These are phyloP conservation scores for Zalaria sp. DNA, from an alignment of 2,329 filamentous ascomycete species.

Conservation along the genomic window DNA sequence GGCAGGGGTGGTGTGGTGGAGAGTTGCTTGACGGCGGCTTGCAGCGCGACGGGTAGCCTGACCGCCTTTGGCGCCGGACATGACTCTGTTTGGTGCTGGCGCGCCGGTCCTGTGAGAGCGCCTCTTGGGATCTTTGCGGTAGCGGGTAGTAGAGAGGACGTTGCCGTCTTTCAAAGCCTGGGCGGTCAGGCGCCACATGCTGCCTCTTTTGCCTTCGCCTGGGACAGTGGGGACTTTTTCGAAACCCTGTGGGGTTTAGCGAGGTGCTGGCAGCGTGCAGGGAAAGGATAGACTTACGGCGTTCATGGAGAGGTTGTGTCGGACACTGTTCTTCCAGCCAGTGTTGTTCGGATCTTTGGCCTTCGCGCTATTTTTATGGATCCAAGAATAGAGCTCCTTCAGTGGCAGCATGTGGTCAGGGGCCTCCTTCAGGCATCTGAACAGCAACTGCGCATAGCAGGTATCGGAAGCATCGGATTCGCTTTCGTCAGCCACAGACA, in stretches of 20 bases:
- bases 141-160: slow-evolving; percentile 69
- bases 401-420: slow-evolving; percentile 59
- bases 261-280: slow-evolving; percentile 3
- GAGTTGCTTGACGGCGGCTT: neutral
- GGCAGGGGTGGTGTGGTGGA: neutral
- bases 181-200: slow-evolving; percentile 62
- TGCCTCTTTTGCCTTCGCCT: slow-evolving; percentile 49
- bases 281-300: slow-evolving; percentile 42
- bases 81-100: slow-evolving; percentile 5
- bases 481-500: slow-evolving; percentile 1
- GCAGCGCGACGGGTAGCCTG: slow-evolving; percentile 4
- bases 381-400: slow-evolving; percentile 85
- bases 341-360: slow-evolving; percentile 39
- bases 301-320: slow-evolving; percentile 95
- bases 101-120: slow-evolving; percentile 2
- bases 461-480: slow-evolving; percentile 11
- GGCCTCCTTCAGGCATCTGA: slow-evolving; percentile 55
- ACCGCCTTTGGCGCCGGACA: slow-evolving; percentile 7
- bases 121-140: slow-evolving; percentile 27
- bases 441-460: slow-evolving; percentile 67
- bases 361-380: slow-evolving; percentile 67
- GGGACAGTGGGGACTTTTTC: slow-evolving; percentile 33
- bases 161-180: slow-evolving; percentile 54
- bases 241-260: slow-evolving; percentile 33
- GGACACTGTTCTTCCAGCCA: slow-evolving; percentile 92